phyloP scores from a whole-genome alignment of 495 filamentous ascomycete species.

The Neurospora intermedia region DNA sequence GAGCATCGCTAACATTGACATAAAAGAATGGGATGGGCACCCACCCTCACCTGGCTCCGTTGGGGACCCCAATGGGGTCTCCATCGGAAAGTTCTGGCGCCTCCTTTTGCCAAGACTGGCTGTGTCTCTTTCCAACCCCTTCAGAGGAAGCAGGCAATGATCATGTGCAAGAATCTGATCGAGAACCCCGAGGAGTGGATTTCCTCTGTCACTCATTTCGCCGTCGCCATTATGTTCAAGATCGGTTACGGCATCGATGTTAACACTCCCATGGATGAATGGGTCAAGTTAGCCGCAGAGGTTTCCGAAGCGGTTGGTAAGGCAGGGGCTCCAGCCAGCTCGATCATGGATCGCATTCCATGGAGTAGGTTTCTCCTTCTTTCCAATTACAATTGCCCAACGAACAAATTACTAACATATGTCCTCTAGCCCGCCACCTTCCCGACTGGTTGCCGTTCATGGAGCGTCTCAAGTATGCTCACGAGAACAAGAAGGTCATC shows the following conservation, averaged over 20 bases:
- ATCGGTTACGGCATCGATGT: slow-evolving; percentile 38
- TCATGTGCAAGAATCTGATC: slow-evolving; percentile 17
- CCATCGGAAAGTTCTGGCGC: slow-evolving; percentile 34
- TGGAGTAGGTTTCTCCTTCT: slow-evolving; percentile 13
- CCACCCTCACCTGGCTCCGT: slow-evolving; percentile 37
- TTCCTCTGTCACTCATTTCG: slow-evolving; percentile 14
- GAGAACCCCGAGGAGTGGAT: slow-evolving; percentile 17
- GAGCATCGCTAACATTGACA: neutral
- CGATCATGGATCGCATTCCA: slow-evolving; percentile 37
- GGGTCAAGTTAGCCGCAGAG: slow-evolving; percentile 35
- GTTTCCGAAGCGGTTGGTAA: slow-evolving; percentile 31
- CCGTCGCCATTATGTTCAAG: slow-evolving; percentile 20
- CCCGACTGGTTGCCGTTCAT: slow-evolving; percentile 34
- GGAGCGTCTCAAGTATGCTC: slow-evolving; percentile 25
- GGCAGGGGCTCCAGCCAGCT: slow-evolving; percentile 34
- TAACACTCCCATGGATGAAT: slow-evolving; percentile 26
- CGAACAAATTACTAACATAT: neutral
- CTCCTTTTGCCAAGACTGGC: slow-evolving; percentile 27
- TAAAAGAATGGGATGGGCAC: slow-evolving; percentile 33
- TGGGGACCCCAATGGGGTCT: slow-evolving; percentile 36
- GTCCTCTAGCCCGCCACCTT: slow-evolving; percentile 21
- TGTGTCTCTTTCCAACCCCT: slow-evolving; percentile 20
- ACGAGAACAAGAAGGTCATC: slow-evolving; percentile 27
- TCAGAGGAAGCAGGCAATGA: slow-evolving; percentile 26
- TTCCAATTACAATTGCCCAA: neutral